Evolutionary conservation across 805 yeast genomes (phyloP).

Genomic region (Pichia insulana): DNA sequence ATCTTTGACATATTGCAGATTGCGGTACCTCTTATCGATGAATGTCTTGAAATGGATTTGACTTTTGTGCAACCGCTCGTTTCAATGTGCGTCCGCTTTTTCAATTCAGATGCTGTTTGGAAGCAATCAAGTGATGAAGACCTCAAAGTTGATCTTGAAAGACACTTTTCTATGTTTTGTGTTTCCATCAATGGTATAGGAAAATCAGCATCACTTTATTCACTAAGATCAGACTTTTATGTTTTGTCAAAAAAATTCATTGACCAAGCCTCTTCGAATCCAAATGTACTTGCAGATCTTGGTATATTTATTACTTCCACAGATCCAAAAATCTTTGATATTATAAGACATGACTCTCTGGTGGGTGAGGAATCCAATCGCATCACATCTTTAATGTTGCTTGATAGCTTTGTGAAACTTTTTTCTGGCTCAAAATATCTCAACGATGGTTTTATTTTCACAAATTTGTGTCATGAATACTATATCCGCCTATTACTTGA

Average conservation of each 20-base stretch:
- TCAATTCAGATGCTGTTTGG: constrained; percentile 51
- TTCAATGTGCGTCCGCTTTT: constrained; percentile 63
- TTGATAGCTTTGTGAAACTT: constrained; percentile 39
- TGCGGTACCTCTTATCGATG: constrained; percentile 67
- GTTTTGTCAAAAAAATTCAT: constrained; percentile 61
- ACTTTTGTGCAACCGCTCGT: constrained; percentile 68
- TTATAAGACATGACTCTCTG: constrained; percentile 69
- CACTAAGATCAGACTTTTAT: constrained; percentile 72
- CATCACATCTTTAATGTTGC: constrained; percentile 63
- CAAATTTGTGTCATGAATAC: constrained; percentile 54
- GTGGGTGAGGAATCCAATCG: constrained; percentile 71
- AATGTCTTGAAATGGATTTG: constrained; percentile 59
- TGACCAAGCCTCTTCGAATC: constrained; percentile 37
- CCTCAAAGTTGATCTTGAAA: constrained; percentile 32
- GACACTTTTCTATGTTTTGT: constrained; percentile 61
- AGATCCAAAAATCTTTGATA: constrained; percentile 50
- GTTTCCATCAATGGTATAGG: constrained; percentile 68
- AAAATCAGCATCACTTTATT: constrained; percentile 57
- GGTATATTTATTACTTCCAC: constrained; percentile 49
- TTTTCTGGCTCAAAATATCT: constrained; percentile 47
- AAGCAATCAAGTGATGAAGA: constrained; percentile 18
- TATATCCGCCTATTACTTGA: constrained; percentile 56
- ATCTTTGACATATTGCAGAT: constrained; percentile 70
- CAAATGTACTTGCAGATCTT: constrained; percentile 37
- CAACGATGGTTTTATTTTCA: constrained; percentile 50